Evolutionary conservation across 805 yeast species (phyloP).

Genomic region (Scheffersomyces lignosus): DNA sequence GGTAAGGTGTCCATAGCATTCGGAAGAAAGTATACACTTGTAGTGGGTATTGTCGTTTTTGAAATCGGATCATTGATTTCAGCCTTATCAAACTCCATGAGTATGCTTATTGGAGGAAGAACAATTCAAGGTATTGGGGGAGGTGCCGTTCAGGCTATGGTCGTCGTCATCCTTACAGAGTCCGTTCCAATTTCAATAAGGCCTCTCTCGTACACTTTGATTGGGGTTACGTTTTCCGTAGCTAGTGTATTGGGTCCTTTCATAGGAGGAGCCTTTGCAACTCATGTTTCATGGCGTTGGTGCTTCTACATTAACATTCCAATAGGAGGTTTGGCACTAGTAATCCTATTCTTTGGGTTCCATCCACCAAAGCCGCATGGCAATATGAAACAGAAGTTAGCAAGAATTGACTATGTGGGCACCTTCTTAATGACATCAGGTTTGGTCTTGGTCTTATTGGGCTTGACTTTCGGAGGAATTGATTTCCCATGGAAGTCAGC

Average conservation of each 20-base stretch:
- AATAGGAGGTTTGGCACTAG: conserved; percentile 53
- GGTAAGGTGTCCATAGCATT: conserved; percentile 56
- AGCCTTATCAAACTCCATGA: conserved; percentile 56
- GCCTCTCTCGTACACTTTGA: conserved; percentile 36
- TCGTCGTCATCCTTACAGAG: conserved; percentile 58
- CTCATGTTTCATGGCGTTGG: conserved; percentile 69
- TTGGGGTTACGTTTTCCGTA: conserved; percentile 46
- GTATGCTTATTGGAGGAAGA: conserved; percentile 68
- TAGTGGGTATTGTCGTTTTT: conserved; percentile 52
- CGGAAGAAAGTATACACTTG: conserved; percentile 54
- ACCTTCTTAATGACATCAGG: conserved; percentile 43
- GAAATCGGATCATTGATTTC: conserved; percentile 62
- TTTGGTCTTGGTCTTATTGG: conserved; percentile 46
- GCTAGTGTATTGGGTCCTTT: conserved; percentile 63
- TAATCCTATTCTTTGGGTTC: conserved; percentile 39
- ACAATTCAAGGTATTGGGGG: conserved; percentile 72
- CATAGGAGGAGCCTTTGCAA: conserved; percentile 64
- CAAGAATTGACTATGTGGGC: conserved; percentile 51
- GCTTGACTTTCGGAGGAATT: conserved; percentile 55
- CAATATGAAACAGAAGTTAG: conserved; percentile 34
- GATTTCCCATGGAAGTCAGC: conserved; percentile 55
- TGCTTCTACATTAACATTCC: conserved; percentile 72
- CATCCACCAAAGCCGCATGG: conserved; percentile 50
- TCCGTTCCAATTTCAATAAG: conserved; percentile 45
- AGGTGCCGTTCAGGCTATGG: conserved; percentile 62